Evolutionary conservation across 441 rosid genomes (phyloP).

Genomic region (Manihot esculenta): DNA sequence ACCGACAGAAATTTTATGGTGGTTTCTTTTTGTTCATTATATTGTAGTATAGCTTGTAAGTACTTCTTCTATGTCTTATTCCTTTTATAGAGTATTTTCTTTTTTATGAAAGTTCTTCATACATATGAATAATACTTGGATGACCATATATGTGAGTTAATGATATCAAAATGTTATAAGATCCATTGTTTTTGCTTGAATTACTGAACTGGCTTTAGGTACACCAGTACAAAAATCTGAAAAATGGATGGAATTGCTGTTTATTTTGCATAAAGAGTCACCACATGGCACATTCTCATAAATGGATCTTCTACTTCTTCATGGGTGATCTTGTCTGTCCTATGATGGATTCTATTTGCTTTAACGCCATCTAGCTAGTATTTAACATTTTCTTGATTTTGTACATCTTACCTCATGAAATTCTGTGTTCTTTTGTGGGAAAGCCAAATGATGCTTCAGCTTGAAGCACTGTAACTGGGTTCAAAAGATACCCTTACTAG

Average conservation of each 20-base stretch:
- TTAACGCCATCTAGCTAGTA: too few relatives aligned
- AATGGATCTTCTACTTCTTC: not conserved
- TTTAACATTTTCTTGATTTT: not conserved
- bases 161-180: not conserved
- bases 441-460: not conserved
- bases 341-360: not conserved
- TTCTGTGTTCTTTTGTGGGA: not conserved
- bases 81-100: not conserved
- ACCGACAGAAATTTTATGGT: slow-evolving; percentile 8
- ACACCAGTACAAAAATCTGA: not conserved
- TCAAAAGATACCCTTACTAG: not conserved
- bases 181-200: slow-evolving; percentile 3
- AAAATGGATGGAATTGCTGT: not conserved
- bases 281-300: not conserved
- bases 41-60: not conserved
- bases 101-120: not conserved
- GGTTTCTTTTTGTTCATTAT: not conserved
- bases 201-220: not conserved
- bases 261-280: not conserved
- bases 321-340: not conserved
- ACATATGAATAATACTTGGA: not conserved
- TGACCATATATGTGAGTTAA: not conserved
- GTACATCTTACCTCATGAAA: not conserved
- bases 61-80: not conserved
- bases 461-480: not conserved